These are phyloP conservation scores for Globisporangium parvum DNA, from an alignment of 352 stramenopile genomes.

Conservation along the genomic window DNA sequence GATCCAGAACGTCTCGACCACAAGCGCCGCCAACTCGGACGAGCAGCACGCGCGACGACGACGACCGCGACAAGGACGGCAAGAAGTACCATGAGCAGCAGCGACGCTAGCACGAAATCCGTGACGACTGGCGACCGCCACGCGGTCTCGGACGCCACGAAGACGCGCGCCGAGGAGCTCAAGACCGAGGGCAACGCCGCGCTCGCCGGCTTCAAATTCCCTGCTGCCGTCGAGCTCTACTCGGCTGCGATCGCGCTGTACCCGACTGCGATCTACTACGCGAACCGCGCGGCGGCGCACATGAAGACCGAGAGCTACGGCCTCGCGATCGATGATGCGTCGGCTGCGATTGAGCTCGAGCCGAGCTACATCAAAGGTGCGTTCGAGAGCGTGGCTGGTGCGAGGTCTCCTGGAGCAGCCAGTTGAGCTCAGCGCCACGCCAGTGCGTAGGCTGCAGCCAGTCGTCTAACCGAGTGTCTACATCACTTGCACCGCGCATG, in stretches of 20 bases:
- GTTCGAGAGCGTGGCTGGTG: not conserved
- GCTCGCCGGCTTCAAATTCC: conserved; percentile 79
- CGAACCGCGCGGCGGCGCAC: conserved; percentile 94
- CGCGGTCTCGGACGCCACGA: conserved; percentile 56
- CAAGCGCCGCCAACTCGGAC: conserved; percentile 5
- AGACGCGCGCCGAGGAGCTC: conserved; percentile 58
- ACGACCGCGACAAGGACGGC: not conserved
- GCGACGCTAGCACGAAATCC: conserved; percentile 6
- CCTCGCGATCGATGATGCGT: conserved; percentile 95
- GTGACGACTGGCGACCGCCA: conserved; percentile 52
- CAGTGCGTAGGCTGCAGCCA: too few relatives aligned
- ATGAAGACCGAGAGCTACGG: conserved; percentile 99
- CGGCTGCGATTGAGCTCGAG: conserved; percentile 92
- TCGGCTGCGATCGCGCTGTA: conserved; percentile 82
- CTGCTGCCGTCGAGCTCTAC: conserved; percentile 83
- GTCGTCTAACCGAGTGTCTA: not conserved
- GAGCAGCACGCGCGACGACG: not conserved
- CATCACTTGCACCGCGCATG: not conserved
- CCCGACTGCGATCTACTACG: conserved; percentile 91
- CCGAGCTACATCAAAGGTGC: conserved; percentile 94
- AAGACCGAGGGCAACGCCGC: conserved; percentile 85
- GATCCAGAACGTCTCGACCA: conserved; percentile 2
- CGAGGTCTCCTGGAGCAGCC: not conserved
- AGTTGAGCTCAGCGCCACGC: not conserved
- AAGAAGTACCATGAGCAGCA: conserved; percentile 15